Evolutionary conservation across 2,329 filamentous ascomycete species (phyloP).

Genomic region (Penicillium sp.): DNA sequence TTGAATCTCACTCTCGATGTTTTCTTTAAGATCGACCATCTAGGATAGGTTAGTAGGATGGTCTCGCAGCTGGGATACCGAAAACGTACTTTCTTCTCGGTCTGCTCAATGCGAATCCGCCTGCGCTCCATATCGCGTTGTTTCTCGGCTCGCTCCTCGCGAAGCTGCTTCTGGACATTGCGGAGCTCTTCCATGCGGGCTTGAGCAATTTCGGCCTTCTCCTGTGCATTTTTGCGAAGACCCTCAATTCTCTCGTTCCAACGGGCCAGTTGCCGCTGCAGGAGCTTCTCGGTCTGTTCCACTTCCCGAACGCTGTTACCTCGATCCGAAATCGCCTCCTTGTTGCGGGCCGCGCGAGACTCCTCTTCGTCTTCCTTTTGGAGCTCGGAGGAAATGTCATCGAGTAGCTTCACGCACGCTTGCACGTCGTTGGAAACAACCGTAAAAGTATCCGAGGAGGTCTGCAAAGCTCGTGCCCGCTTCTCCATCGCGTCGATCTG

Average conservation of each 20-base stretch:
- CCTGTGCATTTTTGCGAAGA: slow-evolving; percentile 73
- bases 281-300: slow-evolving; percentile 78
- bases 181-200: slow-evolving; percentile 87
- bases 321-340: slow-evolving; percentile 82
- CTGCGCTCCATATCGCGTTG: slow-evolving; percentile 88
- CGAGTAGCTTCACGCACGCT: slow-evolving; percentile 81
- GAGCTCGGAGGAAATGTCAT: slow-evolving; percentile 81
- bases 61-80: not conserved
- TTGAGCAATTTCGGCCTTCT: slow-evolving; percentile 78
- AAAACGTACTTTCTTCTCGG: slow-evolving; percentile 84
- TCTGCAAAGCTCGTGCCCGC: slow-evolving; percentile 84
- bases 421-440: slow-evolving; percentile 83
- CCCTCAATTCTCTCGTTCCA: slow-evolving; percentile 86
- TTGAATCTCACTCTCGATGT: slow-evolving; percentile 92
- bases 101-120: slow-evolving; percentile 93
- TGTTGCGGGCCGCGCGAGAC: slow-evolving; percentile 72
- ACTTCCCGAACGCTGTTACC: slow-evolving; percentile 89
- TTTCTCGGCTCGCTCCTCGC: slow-evolving; percentile 82
- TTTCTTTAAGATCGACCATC: slow-evolving; percentile 98
- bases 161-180: slow-evolving; percentile 73
- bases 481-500: slow-evolving; percentile 87
- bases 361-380: slow-evolving; percentile 89
- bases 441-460: slow-evolving; percentile 83
- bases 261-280: slow-evolving; percentile 79
- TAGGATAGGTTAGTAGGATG: slow-evolving; percentile 41